Evolutionary conservation across 306 rosid genomes (phyloP).

Genomic region (Prunus padus): DNA sequence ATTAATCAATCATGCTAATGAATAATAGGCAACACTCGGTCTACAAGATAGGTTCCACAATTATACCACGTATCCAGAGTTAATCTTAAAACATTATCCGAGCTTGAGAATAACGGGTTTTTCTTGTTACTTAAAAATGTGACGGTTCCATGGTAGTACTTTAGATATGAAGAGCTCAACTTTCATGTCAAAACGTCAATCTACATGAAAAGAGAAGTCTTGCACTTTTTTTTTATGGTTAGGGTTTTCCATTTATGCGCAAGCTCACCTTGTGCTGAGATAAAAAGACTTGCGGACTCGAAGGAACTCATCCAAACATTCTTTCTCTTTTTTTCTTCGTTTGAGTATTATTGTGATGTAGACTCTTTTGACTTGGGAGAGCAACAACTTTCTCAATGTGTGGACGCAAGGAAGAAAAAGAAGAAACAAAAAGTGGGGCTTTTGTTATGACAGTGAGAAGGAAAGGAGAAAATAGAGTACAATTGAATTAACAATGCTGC

Average conservation of each 20-base stretch:
- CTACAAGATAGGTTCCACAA: neutral
- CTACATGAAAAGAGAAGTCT: neutral
- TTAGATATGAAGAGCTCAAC: neutral
- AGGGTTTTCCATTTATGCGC: neutral
- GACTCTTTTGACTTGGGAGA: constrained; percentile 11
- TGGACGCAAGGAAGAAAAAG: neutral
- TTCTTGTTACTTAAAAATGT: neutral
- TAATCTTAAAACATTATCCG: neutral
- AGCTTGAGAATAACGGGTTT: neutral
- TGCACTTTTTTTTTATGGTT: neutral
- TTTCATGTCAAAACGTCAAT: neutral
- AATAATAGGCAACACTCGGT: neutral
- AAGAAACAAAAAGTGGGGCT: constrained; percentile 18
- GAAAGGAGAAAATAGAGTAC: neutral
- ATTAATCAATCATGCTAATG: no score
- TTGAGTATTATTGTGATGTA: neutral
- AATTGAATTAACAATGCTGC: neutral
- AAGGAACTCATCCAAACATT: neutral
- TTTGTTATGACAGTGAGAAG: neutral
- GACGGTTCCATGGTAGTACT: no score
- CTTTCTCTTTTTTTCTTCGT: neutral
- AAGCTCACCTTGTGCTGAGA: neutral
- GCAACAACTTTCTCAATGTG: constrained; percentile 8
- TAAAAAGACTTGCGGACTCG: neutral
- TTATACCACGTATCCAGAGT: neutral